Percentiles rank a stretch among this genome's conserved stretches.
Evolutionary conservation across 495 filamentous ascomycete species (phyloP).

Genomic region (Paragyromitra xinjiangensis): DNA sequence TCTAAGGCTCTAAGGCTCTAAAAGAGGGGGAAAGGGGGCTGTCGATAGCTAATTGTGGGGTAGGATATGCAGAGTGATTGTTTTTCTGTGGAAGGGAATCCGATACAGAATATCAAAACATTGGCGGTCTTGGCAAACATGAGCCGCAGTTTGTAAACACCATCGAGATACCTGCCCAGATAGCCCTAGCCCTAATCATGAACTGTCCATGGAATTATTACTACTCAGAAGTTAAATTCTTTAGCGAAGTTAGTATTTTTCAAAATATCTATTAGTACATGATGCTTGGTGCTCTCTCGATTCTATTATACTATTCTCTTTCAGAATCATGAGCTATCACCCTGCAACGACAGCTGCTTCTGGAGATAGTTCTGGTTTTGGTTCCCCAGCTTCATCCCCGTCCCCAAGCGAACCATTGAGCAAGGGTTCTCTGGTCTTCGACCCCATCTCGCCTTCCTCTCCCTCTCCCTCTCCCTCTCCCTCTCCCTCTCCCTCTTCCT

Average conservation of each 20-base stretch:
- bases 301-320: not conserved
- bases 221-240: not conserved
- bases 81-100: conserved; percentile 7
- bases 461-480: conserved; percentile 54
- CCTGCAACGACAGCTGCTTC: not conserved
- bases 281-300: not conserved
- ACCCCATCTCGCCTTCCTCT: not conserved
- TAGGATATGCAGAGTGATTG: not conserved
- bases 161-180: not conserved
- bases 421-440: not conserved
- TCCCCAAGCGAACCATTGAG: not conserved
- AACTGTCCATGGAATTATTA: no score
- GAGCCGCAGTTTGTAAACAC: conserved; percentile 14
- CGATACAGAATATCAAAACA: conserved; percentile 28
- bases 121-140: conserved; percentile 28
- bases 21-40: conserved; percentile 3
- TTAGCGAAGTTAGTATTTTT: not conserved
- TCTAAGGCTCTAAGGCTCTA: not conserved
- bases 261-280: conserved; percentile 1
- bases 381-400: not conserved
- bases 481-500: conserved; percentile 54
- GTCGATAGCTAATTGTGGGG: not conserved
- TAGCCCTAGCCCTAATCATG: not conserved
- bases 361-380: not conserved
- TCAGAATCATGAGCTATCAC: conserved; percentile 6